phyloP scores from a whole-genome alignment of 805 yeast genomes.

The Candida corydali region DNA sequence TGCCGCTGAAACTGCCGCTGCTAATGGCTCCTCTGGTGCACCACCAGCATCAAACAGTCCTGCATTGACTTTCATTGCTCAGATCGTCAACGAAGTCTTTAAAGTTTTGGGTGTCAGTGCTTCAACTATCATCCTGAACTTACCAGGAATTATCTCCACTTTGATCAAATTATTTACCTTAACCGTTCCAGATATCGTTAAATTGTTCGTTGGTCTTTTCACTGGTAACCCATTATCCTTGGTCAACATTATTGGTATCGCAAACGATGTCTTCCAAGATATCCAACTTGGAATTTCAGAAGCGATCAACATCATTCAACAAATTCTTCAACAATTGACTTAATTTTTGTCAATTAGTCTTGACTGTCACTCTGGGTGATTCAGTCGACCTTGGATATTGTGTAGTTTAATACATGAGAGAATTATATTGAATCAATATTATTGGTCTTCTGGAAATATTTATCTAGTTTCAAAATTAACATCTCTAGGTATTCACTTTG shows the following conservation, averaged over 20 bases:
- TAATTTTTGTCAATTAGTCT: too few relatives aligned
- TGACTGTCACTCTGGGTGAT: too few relatives aligned
- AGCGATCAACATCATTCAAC: neutral
- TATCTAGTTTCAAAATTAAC: too few relatives aligned
- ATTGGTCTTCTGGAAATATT: too few relatives aligned
- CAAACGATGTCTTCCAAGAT: neutral
- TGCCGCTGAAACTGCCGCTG: neutral
- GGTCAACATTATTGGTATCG: neutral
- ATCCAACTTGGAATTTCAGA: neutral
- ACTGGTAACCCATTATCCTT: neutral
- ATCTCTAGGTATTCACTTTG: too few relatives aligned
- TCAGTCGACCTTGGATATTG: too few relatives aligned
- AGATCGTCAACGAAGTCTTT: conserved; percentile 1
- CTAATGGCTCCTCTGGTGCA: neutral
- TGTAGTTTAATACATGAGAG: too few relatives aligned
- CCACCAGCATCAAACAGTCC: neutral
- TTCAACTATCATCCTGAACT: conserved; percentile 1
- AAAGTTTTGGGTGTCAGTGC: conserved; percentile 1
- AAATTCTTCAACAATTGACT: conserved; percentile 2
- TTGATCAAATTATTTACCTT: neutral
- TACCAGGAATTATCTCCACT: neutral
- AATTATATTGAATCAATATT: too few relatives aligned
- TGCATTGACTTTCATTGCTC: neutral
- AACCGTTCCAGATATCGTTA: conserved; percentile 4
- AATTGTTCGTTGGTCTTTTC: conserved; percentile 2